Evolutionary conservation across 2,329 filamentous ascomycete species (phyloP).

Genomic region (Apiospora koreana): DNA sequence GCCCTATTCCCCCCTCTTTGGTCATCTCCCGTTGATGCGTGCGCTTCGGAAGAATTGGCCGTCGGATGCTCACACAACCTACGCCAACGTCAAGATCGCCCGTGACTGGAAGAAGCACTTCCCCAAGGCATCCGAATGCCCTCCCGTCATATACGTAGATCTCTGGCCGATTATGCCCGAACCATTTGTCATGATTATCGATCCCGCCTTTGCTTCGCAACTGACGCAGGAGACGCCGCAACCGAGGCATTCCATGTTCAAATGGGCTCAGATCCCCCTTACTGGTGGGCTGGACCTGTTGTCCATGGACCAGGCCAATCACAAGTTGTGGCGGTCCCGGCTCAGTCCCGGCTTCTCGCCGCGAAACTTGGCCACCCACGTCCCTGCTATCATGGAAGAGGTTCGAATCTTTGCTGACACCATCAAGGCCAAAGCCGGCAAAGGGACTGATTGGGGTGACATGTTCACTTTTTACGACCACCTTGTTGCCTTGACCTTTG

Average conservation of each 20-base stretch:
- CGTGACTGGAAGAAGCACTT: slow-evolving; percentile 24
- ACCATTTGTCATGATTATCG: slow-evolving; percentile 32
- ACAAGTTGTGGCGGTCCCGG: slow-evolving; percentile 33
- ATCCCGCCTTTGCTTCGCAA: slow-evolving; percentile 35
- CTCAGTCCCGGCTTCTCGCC: slow-evolving; percentile 37
- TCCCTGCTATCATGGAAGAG: slow-evolving; percentile 19
- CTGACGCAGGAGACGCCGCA: slow-evolving; percentile 31
- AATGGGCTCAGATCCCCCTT: not conserved
- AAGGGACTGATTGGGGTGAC: slow-evolving; percentile 14
- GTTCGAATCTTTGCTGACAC: slow-evolving; percentile 20
- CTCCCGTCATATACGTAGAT: slow-evolving; percentile 33
- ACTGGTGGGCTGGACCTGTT: not conserved
- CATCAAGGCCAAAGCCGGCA: slow-evolving; percentile 16
- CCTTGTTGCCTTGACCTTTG: slow-evolving; percentile 21
- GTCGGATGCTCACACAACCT: slow-evolving; percentile 23
- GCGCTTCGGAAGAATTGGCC: slow-evolving; percentile 10
- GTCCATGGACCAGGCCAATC: slow-evolving; percentile 15
- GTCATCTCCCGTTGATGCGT: not conserved
- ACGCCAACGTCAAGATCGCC: slow-evolving; percentile 17
- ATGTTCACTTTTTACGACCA: slow-evolving; percentile 24
- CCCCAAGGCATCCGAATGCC: slow-evolving; percentile 22
- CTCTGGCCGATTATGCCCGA: slow-evolving; percentile 32
- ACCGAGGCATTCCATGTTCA: slow-evolving; percentile 28
- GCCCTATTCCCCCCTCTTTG: not conserved
- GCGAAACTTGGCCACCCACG: slow-evolving; percentile 31